Percentiles rank a stretch among this genome's conserved stretches.
Evolutionary conservation across 257 asterid genomes (phyloP).

Genomic region (Leonotis leonurus): DNA sequence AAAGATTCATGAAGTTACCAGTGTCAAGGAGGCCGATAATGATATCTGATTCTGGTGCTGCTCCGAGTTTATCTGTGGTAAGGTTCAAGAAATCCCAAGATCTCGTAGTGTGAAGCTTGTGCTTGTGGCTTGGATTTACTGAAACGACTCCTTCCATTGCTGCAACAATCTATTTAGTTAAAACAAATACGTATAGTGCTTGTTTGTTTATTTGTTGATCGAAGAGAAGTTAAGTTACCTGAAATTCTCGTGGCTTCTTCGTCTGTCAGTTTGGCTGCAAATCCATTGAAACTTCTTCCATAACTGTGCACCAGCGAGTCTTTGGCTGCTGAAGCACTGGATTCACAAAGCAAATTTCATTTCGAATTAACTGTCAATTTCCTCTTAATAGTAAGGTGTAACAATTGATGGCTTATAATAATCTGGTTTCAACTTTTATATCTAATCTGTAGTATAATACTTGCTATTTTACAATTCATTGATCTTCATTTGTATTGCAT

Average conservation of each 20-base stretch:
- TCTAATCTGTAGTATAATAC: too few relatives aligned
- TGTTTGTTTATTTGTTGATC: not conserved
- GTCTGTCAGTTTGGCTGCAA: constrained; percentile 48
- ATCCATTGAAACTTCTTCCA: constrained; percentile 50
- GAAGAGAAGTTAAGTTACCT: not conserved
- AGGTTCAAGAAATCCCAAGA: constrained; percentile 47
- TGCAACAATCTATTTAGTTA: not conserved
- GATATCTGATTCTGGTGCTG: constrained; percentile 25
- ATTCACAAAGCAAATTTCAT: not conserved
- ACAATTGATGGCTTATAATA: too few relatives aligned
- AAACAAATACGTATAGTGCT: not conserved
- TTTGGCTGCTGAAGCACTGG: constrained; percentile 31
- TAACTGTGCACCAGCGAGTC: constrained; percentile 40
- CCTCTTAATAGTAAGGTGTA: too few relatives aligned
- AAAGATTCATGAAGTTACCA: constrained; percentile 9
- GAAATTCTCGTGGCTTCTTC: constrained; percentile 31
- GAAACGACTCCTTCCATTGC: constrained; percentile 44
- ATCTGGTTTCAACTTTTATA: too few relatives aligned
- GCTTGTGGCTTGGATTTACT: constrained; percentile 25
- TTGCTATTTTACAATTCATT: not conserved
- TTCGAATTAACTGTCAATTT: too few relatives aligned
- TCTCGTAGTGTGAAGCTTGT: constrained; percentile 36
- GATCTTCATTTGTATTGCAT: too few relatives aligned
- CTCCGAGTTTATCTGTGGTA: constrained; percentile 10
- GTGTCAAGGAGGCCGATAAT: constrained; percentile 39